Evolutionary conservation across 192 early-diverging fungal genomes (phyloP).

Genomic region (Glomus cerebriforme): DNA sequence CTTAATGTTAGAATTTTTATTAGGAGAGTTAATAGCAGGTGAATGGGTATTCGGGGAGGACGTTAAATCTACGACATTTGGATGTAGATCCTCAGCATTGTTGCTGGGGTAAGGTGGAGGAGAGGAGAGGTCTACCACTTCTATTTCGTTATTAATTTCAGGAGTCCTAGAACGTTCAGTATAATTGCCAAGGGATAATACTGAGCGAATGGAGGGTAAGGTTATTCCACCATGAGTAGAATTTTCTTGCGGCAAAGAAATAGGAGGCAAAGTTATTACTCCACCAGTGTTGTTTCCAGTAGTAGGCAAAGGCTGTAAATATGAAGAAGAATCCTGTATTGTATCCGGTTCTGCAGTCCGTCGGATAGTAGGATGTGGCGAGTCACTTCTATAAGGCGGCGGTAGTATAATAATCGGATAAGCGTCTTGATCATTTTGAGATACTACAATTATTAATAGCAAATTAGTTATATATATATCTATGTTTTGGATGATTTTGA

Average conservation of each 20-base stretch:
- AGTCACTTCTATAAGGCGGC: not conserved
- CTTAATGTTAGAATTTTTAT: not conserved
- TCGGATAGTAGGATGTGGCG: not conserved
- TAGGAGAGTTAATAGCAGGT: not conserved
- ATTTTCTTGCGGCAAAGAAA: not conserved
- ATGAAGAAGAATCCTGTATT: not conserved
- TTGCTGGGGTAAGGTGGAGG: not conserved
- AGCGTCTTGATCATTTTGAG: not conserved
- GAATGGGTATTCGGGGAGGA: not conserved
- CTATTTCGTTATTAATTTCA: not conserved
- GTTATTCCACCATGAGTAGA: constrained; percentile 19
- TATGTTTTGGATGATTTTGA: no score
- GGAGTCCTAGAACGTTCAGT: not conserved
- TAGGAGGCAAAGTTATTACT: constrained; percentile 1
- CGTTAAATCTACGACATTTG: not conserved
- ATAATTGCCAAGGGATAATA: not conserved
- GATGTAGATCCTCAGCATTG: not conserved
- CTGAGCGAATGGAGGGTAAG: constrained; percentile 9
- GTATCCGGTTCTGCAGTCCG: not conserved
- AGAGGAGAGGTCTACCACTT: not conserved
- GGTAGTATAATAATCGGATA: not conserved
- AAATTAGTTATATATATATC: no score
- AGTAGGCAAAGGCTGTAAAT: not conserved
- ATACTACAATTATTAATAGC: not conserved
- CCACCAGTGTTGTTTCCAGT: not conserved